These are phyloP conservation scores for Gaertneriomyces sp. DNA, from an alignment of 192 early-diverging fungal genomes.

Conservation along the genomic window DNA sequence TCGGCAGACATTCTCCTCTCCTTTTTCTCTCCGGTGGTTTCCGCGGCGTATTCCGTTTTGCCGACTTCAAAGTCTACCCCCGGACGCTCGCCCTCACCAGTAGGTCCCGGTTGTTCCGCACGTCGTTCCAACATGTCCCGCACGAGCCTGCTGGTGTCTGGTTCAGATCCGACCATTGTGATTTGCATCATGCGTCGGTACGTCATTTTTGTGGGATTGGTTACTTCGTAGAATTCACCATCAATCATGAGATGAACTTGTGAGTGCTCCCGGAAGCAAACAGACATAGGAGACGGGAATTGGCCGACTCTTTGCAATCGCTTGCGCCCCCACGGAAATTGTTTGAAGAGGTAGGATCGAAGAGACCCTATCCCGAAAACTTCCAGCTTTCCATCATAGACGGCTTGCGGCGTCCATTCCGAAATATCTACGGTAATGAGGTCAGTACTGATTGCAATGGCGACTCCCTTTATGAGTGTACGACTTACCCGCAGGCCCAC, in stretches of 20 bases:
- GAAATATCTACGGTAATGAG: slow-evolving; percentile 25
- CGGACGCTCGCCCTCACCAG: slow-evolving; percentile 17
- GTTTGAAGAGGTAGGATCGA: slow-evolving; percentile 59
- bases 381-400: slow-evolving; percentile 67
- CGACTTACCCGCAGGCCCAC: slow-evolving; percentile 38
- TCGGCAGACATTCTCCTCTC: slow-evolving; percentile 12
- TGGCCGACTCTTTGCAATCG: slow-evolving; percentile 67
- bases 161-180: slow-evolving; percentile 56
- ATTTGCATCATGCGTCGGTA: slow-evolving; percentile 65
- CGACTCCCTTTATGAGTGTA: too few relatives aligned
- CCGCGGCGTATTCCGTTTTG: slow-evolving; percentile 22
- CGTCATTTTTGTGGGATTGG: slow-evolving; percentile 53
- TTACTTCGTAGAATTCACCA: slow-evolving; percentile 73
- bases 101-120: slow-evolving; percentile 19
- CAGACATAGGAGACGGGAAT: slow-evolving; percentile 50
- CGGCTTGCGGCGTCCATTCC: slow-evolving; percentile 64
- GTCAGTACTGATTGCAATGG: too few relatives aligned
- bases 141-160: slow-evolving; percentile 54
- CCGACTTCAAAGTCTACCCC: slow-evolving; percentile 24
- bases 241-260: slow-evolving; percentile 70
- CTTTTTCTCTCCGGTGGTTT: slow-evolving; percentile 8
- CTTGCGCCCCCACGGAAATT: slow-evolving; percentile 54
- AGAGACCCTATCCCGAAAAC: slow-evolving; percentile 60
- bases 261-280: slow-evolving; percentile 52
- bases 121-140: slow-evolving; percentile 32